phyloP scores from a whole-genome alignment of 2,329 filamentous ascomycete species.

The Verticillium tricorpus region DNA sequence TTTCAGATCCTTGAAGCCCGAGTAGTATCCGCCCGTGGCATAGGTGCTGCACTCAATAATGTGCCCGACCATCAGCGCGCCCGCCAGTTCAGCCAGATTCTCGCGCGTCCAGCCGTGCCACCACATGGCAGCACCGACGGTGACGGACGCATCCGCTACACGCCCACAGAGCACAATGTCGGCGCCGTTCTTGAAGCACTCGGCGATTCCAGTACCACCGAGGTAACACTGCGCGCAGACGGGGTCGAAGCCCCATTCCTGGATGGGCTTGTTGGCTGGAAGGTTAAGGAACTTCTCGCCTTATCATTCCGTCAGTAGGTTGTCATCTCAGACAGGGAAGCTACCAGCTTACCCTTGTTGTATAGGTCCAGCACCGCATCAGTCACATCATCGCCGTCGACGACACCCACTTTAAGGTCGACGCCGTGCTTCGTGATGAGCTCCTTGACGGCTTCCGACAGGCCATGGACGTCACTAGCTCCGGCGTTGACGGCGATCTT shows the following conservation, averaged over 20 bases:
- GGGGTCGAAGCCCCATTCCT: conserved; percentile 22
- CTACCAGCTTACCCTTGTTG: conserved; percentile 16
- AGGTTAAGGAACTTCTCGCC: conserved; percentile 15
- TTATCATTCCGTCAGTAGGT: background rate
- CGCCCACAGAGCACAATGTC: conserved; percentile 38
- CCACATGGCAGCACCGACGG: conserved; percentile 47
- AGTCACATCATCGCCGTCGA: conserved; percentile 28
- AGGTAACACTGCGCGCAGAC: conserved; percentile 37
- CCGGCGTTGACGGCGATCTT: conserved; percentile 32
- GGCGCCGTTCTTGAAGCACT: conserved; percentile 30
- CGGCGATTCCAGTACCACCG: conserved; percentile 41
- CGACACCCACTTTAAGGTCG: conserved; percentile 26
- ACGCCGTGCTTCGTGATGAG: conserved; percentile 21
- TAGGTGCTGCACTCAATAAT: conserved; percentile 46
- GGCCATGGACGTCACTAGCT: conserved; percentile 22
- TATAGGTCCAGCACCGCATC: conserved; percentile 18
- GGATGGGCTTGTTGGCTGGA: conserved; percentile 17
- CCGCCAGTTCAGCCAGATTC: conserved; percentile 41
- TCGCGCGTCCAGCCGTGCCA: conserved; percentile 45
- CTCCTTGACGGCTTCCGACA: conserved; percentile 15
- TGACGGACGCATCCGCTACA: conserved; percentile 38
- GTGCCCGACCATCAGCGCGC: conserved; percentile 39
- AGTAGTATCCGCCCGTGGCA: conserved; percentile 46
- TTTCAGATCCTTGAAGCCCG: conserved; percentile 33
- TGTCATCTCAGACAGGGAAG: too few species aligned